These are phyloP conservation scores for Wickerhamomyces silvicola DNA, from an alignment of 805 yeast species.

Conservation along the genomic window DNA sequence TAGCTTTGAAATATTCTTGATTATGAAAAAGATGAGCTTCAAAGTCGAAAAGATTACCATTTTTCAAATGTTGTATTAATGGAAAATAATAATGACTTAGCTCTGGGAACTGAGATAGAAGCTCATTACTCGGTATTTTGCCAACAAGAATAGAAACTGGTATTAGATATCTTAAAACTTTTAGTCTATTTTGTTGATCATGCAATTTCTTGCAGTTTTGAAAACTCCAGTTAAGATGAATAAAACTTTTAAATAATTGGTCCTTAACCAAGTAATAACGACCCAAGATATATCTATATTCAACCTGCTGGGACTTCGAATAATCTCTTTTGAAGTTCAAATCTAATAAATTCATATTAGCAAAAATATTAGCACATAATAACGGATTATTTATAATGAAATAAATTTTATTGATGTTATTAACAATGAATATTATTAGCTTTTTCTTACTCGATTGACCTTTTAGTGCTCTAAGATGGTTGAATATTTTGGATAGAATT, in stretches of 20 bases:
- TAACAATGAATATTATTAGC: constrained; percentile 42
- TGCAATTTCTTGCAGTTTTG: constrained; percentile 11
- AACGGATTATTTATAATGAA: constrained; percentile 48
- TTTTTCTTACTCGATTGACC: constrained; percentile 33
- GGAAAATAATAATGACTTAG: constrained; percentile 31
- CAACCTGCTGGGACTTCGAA: constrained; percentile 37
- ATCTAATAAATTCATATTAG: constrained; percentile 47
- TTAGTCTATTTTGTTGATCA: constrained; percentile 14
- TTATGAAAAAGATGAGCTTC: constrained; percentile 26
- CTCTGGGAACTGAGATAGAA: constrained; percentile 19
- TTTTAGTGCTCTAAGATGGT: constrained; percentile 25
- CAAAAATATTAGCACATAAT: constrained; percentile 54
- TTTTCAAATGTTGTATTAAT: constrained; percentile 27
- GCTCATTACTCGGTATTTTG: constrained; percentile 33
- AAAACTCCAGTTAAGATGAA: constrained; percentile 41
- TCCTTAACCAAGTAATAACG: constrained; percentile 48
- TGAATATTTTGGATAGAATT: constrained; percentile 20
- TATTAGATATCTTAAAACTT: constrained; percentile 38
- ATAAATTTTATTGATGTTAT: constrained; percentile 44
- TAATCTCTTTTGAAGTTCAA: constrained; percentile 37
- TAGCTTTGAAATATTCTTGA: constrained; percentile 32
- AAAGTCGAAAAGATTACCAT: constrained; percentile 38
- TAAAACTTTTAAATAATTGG: constrained; percentile 38
- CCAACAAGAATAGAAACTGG: constrained; percentile 52
- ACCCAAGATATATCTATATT: constrained; percentile 48